Conservation (phyloP, 106 monocot species). For the Acorus calamus region DNA sequence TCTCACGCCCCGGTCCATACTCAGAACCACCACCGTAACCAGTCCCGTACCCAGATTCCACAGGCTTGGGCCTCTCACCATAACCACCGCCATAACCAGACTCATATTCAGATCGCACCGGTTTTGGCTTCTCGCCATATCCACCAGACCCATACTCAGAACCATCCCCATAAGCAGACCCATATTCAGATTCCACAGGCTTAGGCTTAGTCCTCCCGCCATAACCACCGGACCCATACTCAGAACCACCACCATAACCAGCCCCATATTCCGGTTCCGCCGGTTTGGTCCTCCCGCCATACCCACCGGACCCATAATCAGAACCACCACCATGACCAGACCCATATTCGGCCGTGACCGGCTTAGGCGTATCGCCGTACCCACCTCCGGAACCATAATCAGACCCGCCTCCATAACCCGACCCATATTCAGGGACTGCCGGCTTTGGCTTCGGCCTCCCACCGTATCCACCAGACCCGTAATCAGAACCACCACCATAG, state of each 20-base stretch:
- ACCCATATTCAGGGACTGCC: too few relatives aligned
- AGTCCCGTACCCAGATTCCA: neutral
- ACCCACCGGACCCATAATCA: conserved; percentile 17
- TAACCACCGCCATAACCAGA: too few relatives aligned
- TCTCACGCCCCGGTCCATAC: neutral
- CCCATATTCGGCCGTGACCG: conserved; percentile 10
- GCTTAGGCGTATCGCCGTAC: too few relatives aligned
- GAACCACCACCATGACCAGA: conserved; percentile 11
- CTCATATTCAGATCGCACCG: too few relatives aligned
- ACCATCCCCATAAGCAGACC: conserved; percentile 14
- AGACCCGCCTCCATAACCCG: too few relatives aligned
- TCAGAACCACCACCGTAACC: conserved; percentile 7
- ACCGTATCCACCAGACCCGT: conserved; percentile 2
- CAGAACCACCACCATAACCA: conserved; percentile 11
- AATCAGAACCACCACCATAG: neutral
- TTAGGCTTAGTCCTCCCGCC: conserved; percentile 6
- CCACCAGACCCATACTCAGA: conserved; percentile 7
- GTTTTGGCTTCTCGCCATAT: too few relatives aligned
- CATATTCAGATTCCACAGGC: neutral
- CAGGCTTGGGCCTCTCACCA: too few relatives aligned
- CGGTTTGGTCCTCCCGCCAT: conserved; percentile 7
- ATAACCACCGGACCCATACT: conserved; percentile 7
- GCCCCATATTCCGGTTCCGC: neutral
- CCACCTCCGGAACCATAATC: too few relatives aligned
- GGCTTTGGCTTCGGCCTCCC: neutral